Conservation (phyloP, 2,329 filamentous ascomycete species). For the Hymenoscyphus infarciens region DNA sequence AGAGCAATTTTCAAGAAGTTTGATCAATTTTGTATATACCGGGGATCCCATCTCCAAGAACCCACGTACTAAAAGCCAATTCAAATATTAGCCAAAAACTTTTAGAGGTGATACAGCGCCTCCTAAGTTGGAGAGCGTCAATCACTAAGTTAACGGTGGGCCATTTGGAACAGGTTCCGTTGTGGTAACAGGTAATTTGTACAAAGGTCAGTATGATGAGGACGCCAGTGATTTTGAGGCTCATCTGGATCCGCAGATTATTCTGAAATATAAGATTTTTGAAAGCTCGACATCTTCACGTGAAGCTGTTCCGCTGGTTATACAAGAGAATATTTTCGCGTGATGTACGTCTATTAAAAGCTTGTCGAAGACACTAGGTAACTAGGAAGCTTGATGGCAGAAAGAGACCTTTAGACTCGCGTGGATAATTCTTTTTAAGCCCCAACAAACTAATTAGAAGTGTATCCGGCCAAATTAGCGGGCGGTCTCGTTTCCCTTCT, state of each 20-base stretch:
- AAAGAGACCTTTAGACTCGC: too few relatives aligned
- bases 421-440: too few relatives aligned
- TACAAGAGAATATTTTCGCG: background rate
- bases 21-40: constrained; percentile 9
- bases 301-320: background rate
- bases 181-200: background rate
- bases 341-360: constrained; percentile 4
- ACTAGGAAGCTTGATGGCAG: background rate
- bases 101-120: background rate
- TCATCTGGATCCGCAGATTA: background rate
- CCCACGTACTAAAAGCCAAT: background rate
- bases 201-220: background rate
- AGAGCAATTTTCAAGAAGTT: background rate
- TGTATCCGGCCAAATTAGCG: too few relatives aligned
- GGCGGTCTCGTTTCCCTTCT: too few relatives aligned
- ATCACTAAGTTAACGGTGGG: background rate
- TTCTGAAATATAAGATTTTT: background rate
- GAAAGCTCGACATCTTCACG: background rate
- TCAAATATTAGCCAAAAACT: background rate
- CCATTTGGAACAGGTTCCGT: background rate
- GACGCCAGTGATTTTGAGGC: background rate
- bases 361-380: constrained; percentile 1
- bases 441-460: too few relatives aligned
- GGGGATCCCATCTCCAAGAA: background rate
- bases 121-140: background rate